Base-by-base conservation (phyloP, 345 rosid species). In the Euclidium syriacum region DNA sequence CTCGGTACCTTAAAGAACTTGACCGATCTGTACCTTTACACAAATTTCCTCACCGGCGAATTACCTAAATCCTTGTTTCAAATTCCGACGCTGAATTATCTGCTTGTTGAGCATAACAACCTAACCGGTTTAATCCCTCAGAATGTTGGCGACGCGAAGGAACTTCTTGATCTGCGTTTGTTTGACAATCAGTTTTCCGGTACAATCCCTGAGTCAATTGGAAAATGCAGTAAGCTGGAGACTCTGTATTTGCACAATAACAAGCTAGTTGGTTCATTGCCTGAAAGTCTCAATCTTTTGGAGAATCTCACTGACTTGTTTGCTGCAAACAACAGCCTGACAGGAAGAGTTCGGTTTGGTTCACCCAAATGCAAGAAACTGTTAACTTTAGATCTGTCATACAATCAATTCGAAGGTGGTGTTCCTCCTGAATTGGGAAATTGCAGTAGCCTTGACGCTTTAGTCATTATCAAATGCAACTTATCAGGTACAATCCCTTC, bases 401-500 rank as follows among this genome's bases (percentile, higher is more conserved):
- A 9, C 75, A 87, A 85, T 52, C 4, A 43, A 4, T 85, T 83
- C 43, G 77, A 68, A 34, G 85, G 95, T 2, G 79, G 65, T 17
- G 54, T 90, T 60, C 87, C 87, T 14, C 54, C 64, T 12, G 84
- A 72, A 44, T 11, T 90, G 24, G 85, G 83, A 34, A 82, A 79
- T 47, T 87, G 83, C 67, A 79, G 83, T 65, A 77, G 77, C 79
- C 74, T 85, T 52, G 71, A 70, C 23, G 55, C 53, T 11, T 52
- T 87, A 33, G 77, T 63, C 12, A 76, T 77, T 27, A 70, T 83
- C 16, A 39, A 36, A 20, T 20, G 86, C 64, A 75, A 78, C 46
- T 64, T 90, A 44, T 72, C 72, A 0, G 87, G 95, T 24, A 23
- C 15, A 26, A 85, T 90, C 48, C 97, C 92, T 2, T 53, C 92